phyloP scores from a whole-genome alignment of 768 basidiomycete species.

The Sporobolomyces pararoseus region DNA sequence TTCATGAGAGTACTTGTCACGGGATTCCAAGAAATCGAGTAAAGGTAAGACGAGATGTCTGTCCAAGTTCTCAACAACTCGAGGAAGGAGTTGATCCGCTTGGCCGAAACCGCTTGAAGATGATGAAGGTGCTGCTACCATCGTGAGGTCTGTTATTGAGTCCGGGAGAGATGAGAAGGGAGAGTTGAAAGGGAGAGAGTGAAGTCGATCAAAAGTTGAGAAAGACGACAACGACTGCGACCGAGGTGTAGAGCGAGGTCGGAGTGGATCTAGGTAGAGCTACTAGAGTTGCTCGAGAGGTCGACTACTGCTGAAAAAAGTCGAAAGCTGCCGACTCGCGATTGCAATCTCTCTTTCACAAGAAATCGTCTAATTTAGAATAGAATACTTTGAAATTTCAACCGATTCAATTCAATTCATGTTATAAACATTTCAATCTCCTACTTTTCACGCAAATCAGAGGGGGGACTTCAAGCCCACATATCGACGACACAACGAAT shows the following conservation, averaged over 20 bases:
- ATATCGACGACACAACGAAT: slow-evolving; percentile 95
- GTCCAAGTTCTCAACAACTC: slow-evolving; percentile 86
- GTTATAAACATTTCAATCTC: too few species aligned
- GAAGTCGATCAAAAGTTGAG: not conserved
- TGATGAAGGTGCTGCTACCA: slow-evolving; percentile 17
- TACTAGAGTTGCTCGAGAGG: too few species aligned
- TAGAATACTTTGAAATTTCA: too few species aligned
- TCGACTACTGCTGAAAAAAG: too few species aligned
- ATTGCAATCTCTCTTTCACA: too few species aligned
- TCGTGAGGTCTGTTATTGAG: slow-evolving; percentile 2
- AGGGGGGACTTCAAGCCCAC: slow-evolving; percentile 46
- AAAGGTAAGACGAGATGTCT: slow-evolving; percentile 91
- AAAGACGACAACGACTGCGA: too few species aligned
- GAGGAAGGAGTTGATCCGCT: slow-evolving; percentile 71
- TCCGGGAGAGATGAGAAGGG: not conserved
- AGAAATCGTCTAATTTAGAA: too few species aligned
- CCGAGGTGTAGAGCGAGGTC: too few species aligned
- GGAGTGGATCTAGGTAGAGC: too few species aligned
- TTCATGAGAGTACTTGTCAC: slow-evolving; percentile 67
- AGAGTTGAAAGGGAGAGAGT: not conserved
- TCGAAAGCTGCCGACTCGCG: too few species aligned
- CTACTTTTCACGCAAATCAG: not conserved
- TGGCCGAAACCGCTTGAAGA: not conserved
- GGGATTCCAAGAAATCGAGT: slow-evolving; percentile 77
- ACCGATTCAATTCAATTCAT: slow-evolving; percentile 1